Evolutionary conservation across 2,329 filamentous ascomycete species (phyloP), one percentile per base, ranked within the genome.

Genomic region (Colletotrichum australisinense): DNA sequence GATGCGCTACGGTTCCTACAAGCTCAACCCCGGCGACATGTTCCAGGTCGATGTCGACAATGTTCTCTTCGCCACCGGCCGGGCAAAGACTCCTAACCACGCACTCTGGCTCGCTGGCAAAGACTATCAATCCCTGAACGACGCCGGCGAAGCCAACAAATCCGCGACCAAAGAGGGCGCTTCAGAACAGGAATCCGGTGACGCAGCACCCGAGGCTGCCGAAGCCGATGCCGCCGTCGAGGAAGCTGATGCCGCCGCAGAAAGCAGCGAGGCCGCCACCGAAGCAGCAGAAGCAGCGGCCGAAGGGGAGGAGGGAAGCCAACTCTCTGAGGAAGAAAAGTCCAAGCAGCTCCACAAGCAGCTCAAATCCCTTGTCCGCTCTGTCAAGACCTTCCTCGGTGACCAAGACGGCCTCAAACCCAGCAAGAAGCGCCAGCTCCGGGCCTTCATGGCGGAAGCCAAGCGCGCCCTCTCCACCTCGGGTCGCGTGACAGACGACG

Each of bases 11-110:
- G 95, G 97, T 9, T 93, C 95, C 68, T 99, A 99, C 83, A 92
- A 95, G 76, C 90, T 99, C 52, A 99, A 99, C 83, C 97, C 97
- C 3, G 97, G 97, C 77, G 97, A 99, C 82, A 94, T 99, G 91
- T 99, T 99, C 88, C 95, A 97, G 82, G 96, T 99, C 78, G 93
- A 98, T 24, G 89, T 94, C 46, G 94, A 98, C 52, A 91, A 93
- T 78, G 97, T 99, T 69, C 88, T 99, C 83, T 95, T 90, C 79
- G 96, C 94, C 42, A 98, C 95, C 1, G 97, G 97, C 72, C 88
- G 89, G 30, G 89, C 90, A 62, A 97, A 95, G 83, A 83, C 88
- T 75, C 52, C 76, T 56, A 57, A 65, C 35, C 69, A 69, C 57
- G 60, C 67, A n/a, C 65, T 69, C 63, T 75, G 72, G 46, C 56